Evolutionary conservation across 345 rosid genomes (phyloP), one percentile per base, ranked within the genome.

Genomic region (Geranium brycei): DNA sequence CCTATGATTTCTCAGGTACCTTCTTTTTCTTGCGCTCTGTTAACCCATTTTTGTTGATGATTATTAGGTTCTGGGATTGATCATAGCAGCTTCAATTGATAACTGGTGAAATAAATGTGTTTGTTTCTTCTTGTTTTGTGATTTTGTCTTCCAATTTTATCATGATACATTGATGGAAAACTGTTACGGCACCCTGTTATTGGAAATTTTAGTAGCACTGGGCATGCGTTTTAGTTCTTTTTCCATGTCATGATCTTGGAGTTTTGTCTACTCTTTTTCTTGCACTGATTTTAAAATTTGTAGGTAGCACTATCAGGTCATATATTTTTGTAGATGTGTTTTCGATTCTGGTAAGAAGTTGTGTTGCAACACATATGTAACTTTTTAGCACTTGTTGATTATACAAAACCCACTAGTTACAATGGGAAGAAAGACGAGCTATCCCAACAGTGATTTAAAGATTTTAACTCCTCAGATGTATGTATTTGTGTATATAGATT

Each of bases 1-100:
- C 99, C 99, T n/a, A 66, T 90, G 51, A 77, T 90, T 28, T 80
- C 84, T 70, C 97, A 93, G 89, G 96, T 89, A 40, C 51, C 51
- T 15, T 13, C 51, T 35, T 28, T 32, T 57, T 35, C 41, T 17
- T 23, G 31, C 62, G n/a, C 30, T 55, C 41, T 7, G 2, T 5
- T 14, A 15, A 11, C 15, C 14, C 15, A 28, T 17, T 17, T 12
- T 38, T 15, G 64, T 23, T 28, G n/a, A 51, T 7, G 41, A 35
- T 35, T 4, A 35, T 35, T 35, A 7, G 41, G 41, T 35, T 35
- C 41, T 35, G 41, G 3, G 41, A 35, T 35, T 35, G 41, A 35
- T 35, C 41, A 35, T 35, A 35, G 41, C 10, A 35, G 47, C 47
- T 38, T 38, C 11, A 38, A 38, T 38, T 38, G 47, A 38, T 38